These are phyloP conservation scores for Beta corolliflora DNA, from an alignment of 179 eudicot genomes.

Conservation along the genomic window DNA sequence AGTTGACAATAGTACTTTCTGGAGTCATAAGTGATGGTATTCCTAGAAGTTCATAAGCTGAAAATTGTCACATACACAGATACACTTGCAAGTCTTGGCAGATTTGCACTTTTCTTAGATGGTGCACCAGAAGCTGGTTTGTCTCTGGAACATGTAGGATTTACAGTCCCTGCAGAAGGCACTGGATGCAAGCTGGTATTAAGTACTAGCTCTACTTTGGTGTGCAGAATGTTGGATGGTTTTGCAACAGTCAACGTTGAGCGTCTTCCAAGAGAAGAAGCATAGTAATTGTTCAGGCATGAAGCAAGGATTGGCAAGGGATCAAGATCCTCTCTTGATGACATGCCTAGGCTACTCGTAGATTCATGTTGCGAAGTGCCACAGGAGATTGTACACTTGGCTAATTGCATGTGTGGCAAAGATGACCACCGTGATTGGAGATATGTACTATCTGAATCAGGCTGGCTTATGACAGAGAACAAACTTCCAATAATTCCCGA, in stretches of 20 bases:
- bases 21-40: not conserved
- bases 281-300: constrained; percentile 9
- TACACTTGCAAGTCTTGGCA: constrained; percentile 14
- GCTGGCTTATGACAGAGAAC: not conserved
- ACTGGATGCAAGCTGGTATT: constrained; percentile 21
- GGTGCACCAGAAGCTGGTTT: not conserved
- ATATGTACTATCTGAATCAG: not conserved
- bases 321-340: not conserved
- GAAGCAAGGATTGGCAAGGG: not conserved
- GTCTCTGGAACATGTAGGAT: not conserved
- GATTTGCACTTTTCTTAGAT: constrained; percentile 17
- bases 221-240: not conserved
- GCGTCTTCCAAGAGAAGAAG: constrained; percentile 13
- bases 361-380: constrained; percentile 7
- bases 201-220: constrained; percentile 4
- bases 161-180: constrained; percentile 19
- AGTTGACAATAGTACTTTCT: not conserved
- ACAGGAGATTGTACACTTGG: not conserved
- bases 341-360: not conserved
- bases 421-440: constrained; percentile 7
- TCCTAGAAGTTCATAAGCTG: not conserved
- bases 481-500: not conserved
- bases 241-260: not conserved
- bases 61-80: constrained; percentile 1
- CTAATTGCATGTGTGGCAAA: not conserved